Evolutionary conservation across 2,329 filamentous ascomycete species (phyloP).

Genomic region (Penicillium sp.): DNA sequence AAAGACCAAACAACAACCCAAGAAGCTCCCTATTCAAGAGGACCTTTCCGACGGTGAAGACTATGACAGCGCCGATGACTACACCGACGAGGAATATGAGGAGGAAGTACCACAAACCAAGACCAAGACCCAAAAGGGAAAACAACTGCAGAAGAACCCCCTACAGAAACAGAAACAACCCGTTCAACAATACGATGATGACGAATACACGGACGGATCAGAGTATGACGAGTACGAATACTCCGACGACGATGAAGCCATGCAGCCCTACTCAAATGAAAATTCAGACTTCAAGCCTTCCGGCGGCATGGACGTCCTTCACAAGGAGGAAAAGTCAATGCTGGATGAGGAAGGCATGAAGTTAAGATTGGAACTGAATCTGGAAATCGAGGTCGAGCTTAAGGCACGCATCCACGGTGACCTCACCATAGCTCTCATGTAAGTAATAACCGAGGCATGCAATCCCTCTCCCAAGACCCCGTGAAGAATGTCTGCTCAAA

Average conservation of each 20-base stretch:
- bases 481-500: conserved; percentile 18
- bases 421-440: conserved; percentile 55
- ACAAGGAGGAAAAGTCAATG: conserved; percentile 29
- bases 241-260: conserved; percentile 21
- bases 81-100: conserved; percentile 28
- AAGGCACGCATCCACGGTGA: conserved; percentile 67
- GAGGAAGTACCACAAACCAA: conserved; percentile 12
- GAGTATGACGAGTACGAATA: conserved; percentile 36
- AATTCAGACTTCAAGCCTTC: conserved; percentile 26
- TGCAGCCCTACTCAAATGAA: conserved; percentile 31
- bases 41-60: conserved; percentile 30
- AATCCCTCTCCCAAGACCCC: neutral
- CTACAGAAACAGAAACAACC: conserved; percentile 22
- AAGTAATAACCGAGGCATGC: conserved; percentile 28
- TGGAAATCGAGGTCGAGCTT: conserved; percentile 63
- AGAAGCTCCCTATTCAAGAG: conserved; percentile 27
- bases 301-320: conserved; percentile 31
- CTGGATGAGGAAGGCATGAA: conserved; percentile 50
- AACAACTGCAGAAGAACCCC: conserved; percentile 11
- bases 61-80: conserved; percentile 34
- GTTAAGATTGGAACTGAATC: conserved; percentile 59
- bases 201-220: conserved; percentile 33
- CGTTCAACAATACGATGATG: conserved; percentile 22
- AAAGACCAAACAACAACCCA: conserved; percentile 30
- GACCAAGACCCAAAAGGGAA: conserved; percentile 14